Conservation (phyloP, 441 rosid genomes). For the Flueggea neowawraea region DNA sequence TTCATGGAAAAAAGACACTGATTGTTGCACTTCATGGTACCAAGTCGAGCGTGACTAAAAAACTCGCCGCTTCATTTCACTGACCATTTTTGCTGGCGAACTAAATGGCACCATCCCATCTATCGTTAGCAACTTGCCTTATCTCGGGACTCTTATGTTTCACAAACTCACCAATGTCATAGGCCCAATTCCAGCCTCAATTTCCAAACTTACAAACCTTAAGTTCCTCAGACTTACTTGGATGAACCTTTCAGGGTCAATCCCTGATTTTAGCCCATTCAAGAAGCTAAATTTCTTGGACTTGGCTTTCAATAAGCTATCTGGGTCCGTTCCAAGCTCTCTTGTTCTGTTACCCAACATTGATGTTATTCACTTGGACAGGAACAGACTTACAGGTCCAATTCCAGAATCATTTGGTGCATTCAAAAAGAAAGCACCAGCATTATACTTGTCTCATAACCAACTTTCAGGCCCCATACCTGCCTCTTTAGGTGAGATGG, state of each 20-base stretch:
- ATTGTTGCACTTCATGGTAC: slow-evolving; percentile 66
- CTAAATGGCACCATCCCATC: slow-evolving; percentile 54
- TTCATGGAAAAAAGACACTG: slow-evolving; percentile 53
- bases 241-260: slow-evolving; percentile 48
- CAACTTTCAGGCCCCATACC: slow-evolving; percentile 69
- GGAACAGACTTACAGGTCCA: slow-evolving; percentile 57
- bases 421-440: slow-evolving; percentile 34
- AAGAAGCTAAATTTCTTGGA: slow-evolving; percentile 44
- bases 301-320: slow-evolving; percentile 58
- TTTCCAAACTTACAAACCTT: slow-evolving; percentile 60
- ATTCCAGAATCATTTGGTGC: slow-evolving; percentile 59
- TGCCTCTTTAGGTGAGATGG: slow-evolving; percentile 43
- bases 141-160: slow-evolving; percentile 45
- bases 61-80: slow-evolving; percentile 44
- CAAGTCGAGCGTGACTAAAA: slow-evolving; percentile 47
- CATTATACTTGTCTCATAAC: slow-evolving; percentile 59
- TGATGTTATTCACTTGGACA: slow-evolving; percentile 39
- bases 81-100: slow-evolving; percentile 42
- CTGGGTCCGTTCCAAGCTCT: slow-evolving; percentile 57
- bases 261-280: slow-evolving; percentile 54
- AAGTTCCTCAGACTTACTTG: slow-evolving; percentile 40
- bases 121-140: slow-evolving; percentile 58
- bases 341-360: slow-evolving; percentile 59
- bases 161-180: slow-evolving; percentile 52
- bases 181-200: slow-evolving; percentile 54